Evolutionary conservation across 306 rosid genomes (phyloP).

Genomic region (Vachellia collinsii): DNA sequence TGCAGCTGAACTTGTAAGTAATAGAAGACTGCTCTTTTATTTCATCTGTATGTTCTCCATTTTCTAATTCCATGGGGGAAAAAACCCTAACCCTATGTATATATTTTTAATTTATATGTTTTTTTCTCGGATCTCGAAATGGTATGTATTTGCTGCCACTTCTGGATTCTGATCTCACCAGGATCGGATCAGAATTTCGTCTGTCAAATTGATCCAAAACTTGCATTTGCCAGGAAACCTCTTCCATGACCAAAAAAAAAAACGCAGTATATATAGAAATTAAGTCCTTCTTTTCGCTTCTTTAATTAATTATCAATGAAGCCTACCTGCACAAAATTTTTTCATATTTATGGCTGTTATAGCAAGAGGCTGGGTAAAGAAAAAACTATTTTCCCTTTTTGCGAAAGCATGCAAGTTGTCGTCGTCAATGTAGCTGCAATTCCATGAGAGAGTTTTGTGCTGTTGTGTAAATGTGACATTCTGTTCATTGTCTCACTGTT

Average conservation of each 20-base stretch:
- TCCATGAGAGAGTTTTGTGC: conserved; percentile 29
- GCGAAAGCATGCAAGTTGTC: conserved; percentile 46
- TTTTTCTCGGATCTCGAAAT: conserved; percentile 18
- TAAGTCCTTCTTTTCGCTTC: not conserved
- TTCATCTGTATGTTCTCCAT: conserved; percentile 8
- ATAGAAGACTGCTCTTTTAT: not conserved
- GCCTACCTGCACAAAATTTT: not conserved
- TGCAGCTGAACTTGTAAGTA: conserved; percentile 19
- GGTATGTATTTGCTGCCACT: conserved; percentile 32
- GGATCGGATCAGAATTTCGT: conserved; percentile 45
- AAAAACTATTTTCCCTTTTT: not conserved
- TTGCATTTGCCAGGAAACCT: conserved; percentile 24
- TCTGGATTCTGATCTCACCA: conserved; percentile 43
- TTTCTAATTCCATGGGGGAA: not conserved
- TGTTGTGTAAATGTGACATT: conserved; percentile 30
- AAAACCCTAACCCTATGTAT: conserved; percentile 42
- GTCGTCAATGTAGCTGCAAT: conserved; percentile 44
- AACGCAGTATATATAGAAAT: not conserved
- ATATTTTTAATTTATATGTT: not conserved
- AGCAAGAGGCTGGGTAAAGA: not conserved
- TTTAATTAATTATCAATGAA: conserved; percentile 1
- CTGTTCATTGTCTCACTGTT: conserved; percentile 46
- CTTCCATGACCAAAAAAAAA: conserved; percentile 21
- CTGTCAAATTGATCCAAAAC: conserved; percentile 31
- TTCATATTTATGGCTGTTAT: not conserved